A percentile compares a stretch with the other conserved stretches of the same genome.
phyloP scores from a whole-genome alignment of 1,284 basidiomycete species.

The Stereum hirsutum region DNA sequence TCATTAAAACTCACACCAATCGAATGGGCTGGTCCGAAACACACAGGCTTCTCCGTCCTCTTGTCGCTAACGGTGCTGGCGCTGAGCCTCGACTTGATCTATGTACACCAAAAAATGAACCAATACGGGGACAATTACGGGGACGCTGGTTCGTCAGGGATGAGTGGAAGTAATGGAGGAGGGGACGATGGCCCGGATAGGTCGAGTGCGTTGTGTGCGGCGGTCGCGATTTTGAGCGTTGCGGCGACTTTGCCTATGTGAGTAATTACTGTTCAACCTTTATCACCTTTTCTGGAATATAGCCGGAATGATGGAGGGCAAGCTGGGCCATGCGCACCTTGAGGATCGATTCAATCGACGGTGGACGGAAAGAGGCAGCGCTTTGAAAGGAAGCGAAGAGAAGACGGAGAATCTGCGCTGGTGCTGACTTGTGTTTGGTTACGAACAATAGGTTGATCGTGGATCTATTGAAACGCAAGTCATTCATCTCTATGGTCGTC shows the following conservation, averaged over 20 bases:
- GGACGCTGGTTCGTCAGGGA: too few species aligned
- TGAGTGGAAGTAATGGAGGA: conserved; percentile 21
- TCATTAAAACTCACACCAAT: too few species aligned
- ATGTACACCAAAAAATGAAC: not conserved
- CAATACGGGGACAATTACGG: too few species aligned
- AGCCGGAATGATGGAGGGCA: too few species aligned
- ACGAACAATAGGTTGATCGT: conserved; percentile 7
- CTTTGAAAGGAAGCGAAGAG: too few species aligned
- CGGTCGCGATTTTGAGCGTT: conserved; percentile 30
- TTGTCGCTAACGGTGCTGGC: conserved; percentile 28
- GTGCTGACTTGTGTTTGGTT: too few species aligned
- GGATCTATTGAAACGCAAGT: conserved; percentile 6
- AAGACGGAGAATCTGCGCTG: too few species aligned
- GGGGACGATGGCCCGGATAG: conserved; percentile 13
- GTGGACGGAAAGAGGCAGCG: too few species aligned
- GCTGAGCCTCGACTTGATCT: conserved; percentile 12
- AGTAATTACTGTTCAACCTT: conserved; percentile 10
- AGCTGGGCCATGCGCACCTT: too few species aligned
- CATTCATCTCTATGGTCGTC: conserved; percentile 7
- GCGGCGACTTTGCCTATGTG: conserved; percentile 37
- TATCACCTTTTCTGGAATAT: not conserved
- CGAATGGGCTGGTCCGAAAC: too few species aligned
- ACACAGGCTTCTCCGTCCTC: conserved; percentile 14
- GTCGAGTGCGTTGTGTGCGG: conserved; percentile 30
- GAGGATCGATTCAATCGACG: too few species aligned